Evolutionary conservation across 2,329 filamentous ascomycete species (phyloP), one percentile per base, ranked within the genome.

Genomic region (Pleomassaria siparia): DNA sequence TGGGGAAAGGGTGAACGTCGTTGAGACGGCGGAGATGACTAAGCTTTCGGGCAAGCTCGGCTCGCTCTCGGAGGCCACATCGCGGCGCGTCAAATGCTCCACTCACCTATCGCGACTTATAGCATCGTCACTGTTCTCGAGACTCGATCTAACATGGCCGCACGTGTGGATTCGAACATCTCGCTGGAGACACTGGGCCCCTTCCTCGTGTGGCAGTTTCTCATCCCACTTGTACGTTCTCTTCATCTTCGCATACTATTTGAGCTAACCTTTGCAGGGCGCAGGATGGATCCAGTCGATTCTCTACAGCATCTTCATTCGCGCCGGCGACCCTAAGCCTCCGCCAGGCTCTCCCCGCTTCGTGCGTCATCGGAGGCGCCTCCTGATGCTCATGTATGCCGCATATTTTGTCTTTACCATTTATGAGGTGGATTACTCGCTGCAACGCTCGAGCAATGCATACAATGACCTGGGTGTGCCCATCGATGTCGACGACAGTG

Each of bases 371-470:
- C 86, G 90, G 50, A 87, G 88, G 48, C 82, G 84, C 60, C 92
- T 96, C 67, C 85, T 94, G 69, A 86, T 92, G 65, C 76, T 86
- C 58, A 89, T 97, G 62, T 86, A 97, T 42, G 77, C 86, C 40
- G 74, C 82, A 51, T 99, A 97, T 74, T 88, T 97, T 29, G 74
- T 87, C 55, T 96, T 96, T 78, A 96, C 91, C 39, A 84, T 97
- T 62, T 94, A 91, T 75, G 92, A 97, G 74, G 87, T 90, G 62
- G 89, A 95, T 78, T 84, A 88, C 75, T 84, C 89, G 54, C 79
- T 96, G 22, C 86, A 83, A 53, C 76, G 80, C 36, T 76, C 79
- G 1, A 84, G 87, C 15, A 85, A 89, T 70, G 96, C 88, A 75
- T 97, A 96, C 74, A 77, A 82, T 39, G 81, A 87, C 54, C 81